phyloP scores from a whole-genome alignment of 805 yeast genomes.

The Kazachstania viticola region DNA sequence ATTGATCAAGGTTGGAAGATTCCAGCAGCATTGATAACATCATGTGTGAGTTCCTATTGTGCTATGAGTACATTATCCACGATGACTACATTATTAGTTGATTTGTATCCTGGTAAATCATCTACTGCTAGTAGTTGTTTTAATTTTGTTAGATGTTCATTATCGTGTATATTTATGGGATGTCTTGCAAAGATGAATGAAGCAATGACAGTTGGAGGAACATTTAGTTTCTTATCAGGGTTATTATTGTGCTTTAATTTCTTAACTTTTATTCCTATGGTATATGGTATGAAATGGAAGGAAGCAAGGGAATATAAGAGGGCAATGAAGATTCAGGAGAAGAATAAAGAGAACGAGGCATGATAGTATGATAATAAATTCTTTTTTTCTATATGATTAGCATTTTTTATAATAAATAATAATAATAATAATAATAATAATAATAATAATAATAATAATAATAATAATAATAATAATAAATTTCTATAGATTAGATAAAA shows the following conservation, averaged over 20 bases:
- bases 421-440: neutral
- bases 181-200: slow-evolving; percentile 49
- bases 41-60: slow-evolving; percentile 46
- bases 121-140: slow-evolving; percentile 65
- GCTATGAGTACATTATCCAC: slow-evolving; percentile 46
- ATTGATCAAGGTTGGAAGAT: slow-evolving; percentile 37
- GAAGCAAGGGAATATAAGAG: slow-evolving; percentile 13
- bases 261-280: slow-evolving; percentile 26
- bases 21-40: slow-evolving; percentile 44
- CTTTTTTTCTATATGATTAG: neutral
- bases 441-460: no score
- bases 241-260: slow-evolving; percentile 27
- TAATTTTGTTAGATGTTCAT: slow-evolving; percentile 58
- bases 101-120: slow-evolving; percentile 54
- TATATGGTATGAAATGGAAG: slow-evolving; percentile 29
- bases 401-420: neutral
- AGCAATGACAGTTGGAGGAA: slow-evolving; percentile 58
- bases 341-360: neutral
- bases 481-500: no score
- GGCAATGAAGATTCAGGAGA: slow-evolving; percentile 5
- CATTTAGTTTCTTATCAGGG: slow-evolving; percentile 57
- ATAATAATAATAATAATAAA: no score
- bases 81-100: slow-evolving; percentile 57
- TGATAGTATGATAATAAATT: neutral
- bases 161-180: slow-evolving; percentile 61